These are phyloP conservation scores for Suillus decipiens DNA, from an alignment of 768 basidiomycete genomes.

Conservation along the genomic window DNA sequence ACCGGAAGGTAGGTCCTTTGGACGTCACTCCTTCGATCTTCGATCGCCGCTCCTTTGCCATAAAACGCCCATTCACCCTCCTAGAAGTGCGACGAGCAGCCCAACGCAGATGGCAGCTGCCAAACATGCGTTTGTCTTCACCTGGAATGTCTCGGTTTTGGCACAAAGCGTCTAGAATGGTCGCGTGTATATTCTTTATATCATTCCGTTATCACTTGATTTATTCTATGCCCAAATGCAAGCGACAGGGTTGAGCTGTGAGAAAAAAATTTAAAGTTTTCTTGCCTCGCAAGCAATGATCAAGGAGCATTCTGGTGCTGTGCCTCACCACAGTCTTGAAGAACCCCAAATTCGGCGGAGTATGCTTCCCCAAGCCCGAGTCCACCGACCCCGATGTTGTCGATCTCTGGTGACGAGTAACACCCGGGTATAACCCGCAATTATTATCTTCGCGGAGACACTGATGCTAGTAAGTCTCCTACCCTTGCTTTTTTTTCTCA, in stretches of 20 bases:
- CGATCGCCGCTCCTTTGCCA: slow-evolving; percentile 12
- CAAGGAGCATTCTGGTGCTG: slow-evolving; percentile 80
- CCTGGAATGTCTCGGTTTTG: slow-evolving; percentile 83
- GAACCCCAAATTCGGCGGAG: slow-evolving; percentile 44
- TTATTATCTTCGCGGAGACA: slow-evolving; percentile 18
- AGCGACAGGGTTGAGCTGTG: slow-evolving; percentile 69
- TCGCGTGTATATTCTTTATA: slow-evolving; percentile 58
- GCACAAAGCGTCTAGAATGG: slow-evolving; percentile 85
- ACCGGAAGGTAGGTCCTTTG: slow-evolving; percentile 64
- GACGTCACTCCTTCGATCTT: slow-evolving; percentile 13
- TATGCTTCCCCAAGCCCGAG: slow-evolving; percentile 42
- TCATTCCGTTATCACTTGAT: neutral
- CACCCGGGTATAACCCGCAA: slow-evolving; percentile 31
- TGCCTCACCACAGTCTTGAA: too few species aligned
- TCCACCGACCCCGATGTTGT: slow-evolving; percentile 50
- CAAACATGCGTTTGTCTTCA: slow-evolving; percentile 76
- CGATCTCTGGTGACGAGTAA: slow-evolving; percentile 42
- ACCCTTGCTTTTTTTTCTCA: neutral
- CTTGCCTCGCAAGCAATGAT: slow-evolving; percentile 86
- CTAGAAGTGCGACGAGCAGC: slow-evolving; percentile 85
- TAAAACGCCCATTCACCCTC: slow-evolving; percentile 15
- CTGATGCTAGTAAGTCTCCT: slow-evolving; percentile 28
- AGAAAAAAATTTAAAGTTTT: slow-evolving; percentile 77
- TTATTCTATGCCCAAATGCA: slow-evolving; percentile 46
- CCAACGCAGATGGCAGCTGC: slow-evolving; percentile 61